phyloP scores from a whole-genome alignment of 306 rosid species.

The Malus orientalis region DNA sequence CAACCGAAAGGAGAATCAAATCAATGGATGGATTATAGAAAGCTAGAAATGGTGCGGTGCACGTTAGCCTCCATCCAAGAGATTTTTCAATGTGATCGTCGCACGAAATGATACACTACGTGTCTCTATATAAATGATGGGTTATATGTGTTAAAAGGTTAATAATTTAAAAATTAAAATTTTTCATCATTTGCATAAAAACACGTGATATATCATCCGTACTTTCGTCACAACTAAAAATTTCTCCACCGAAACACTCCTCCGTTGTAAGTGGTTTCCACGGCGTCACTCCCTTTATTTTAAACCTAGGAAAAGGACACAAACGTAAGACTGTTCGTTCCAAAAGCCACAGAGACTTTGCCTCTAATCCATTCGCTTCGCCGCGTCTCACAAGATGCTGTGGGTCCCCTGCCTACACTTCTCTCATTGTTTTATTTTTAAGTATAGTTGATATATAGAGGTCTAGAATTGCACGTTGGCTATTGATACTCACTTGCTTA shows the following conservation, averaged over 20 bases:
- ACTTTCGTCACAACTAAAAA: too few species aligned
- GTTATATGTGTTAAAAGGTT: too few species aligned
- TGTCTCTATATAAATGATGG: too few species aligned
- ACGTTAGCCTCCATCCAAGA: slow-evolving; percentile 30
- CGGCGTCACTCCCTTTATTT: slow-evolving; percentile 21
- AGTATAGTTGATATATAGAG: neutral
- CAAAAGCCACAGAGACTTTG: neutral
- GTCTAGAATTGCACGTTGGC: too few species aligned
- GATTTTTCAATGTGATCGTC: too few species aligned
- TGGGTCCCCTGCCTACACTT: neutral
- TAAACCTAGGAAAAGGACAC: neutral
- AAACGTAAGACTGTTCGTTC: neutral
- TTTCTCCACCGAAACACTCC: slow-evolving; percentile 5
- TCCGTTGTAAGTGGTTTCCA: slow-evolving; percentile 55
- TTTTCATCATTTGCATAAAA: too few species aligned
- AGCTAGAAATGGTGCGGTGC: slow-evolving; percentile 33
- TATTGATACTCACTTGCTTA: too few species aligned
- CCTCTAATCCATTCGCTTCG: slow-evolving; percentile 26
- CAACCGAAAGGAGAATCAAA: neutral
- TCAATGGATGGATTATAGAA: neutral
- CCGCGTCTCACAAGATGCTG: slow-evolving; percentile 25
- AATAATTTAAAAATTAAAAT: too few species aligned
- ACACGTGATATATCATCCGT: too few species aligned
- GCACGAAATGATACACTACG: too few species aligned
- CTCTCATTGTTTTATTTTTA: neutral